These are phyloP conservation scores for Echeveria elegans DNA, from an alignment of 164 flowering plant species.

Conservation along the genomic window DNA sequence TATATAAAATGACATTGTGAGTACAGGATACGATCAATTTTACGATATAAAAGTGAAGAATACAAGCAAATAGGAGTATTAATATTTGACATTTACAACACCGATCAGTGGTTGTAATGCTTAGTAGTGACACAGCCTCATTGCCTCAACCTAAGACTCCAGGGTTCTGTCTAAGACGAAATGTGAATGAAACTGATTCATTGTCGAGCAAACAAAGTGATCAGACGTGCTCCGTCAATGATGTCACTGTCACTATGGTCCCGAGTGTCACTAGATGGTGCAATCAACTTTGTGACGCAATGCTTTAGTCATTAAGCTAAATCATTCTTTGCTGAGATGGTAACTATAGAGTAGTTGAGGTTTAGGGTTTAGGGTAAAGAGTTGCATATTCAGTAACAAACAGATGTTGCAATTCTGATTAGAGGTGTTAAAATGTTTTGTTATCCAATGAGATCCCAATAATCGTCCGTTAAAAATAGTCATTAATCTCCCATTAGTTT, in stretches of 20 bases:
- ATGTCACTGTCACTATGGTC: constrained; percentile 17
- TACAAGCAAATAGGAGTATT: no score
- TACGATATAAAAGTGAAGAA: no score
- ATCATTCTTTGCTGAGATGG: neutral
- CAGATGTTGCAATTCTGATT: neutral
- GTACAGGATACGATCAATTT: no score
- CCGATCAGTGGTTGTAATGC: constrained; percentile 34
- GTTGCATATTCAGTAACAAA: neutral
- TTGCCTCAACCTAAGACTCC: constrained; percentile 33
- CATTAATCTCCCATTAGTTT: no score
- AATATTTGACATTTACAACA: no score
- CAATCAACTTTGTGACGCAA: no score
- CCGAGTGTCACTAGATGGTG: neutral
- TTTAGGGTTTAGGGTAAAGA: no score
- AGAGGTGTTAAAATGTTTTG: no score
- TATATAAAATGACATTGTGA: no score
- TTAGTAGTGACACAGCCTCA: constrained; percentile 17
- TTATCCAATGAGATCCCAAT: no score
- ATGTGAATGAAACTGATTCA: constrained; percentile 4
- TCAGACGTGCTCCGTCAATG: constrained; percentile 16
- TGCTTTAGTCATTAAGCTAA: no score
- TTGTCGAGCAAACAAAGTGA: constrained; percentile 15
- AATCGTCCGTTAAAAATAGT: no score
- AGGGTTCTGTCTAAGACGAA: constrained; percentile 18
- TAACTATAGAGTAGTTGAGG: neutral